These are phyloP conservation scores for Proteromonas lacertae DNA, from an alignment of 352 stramenopile species.

Conservation along the genomic window DNA sequence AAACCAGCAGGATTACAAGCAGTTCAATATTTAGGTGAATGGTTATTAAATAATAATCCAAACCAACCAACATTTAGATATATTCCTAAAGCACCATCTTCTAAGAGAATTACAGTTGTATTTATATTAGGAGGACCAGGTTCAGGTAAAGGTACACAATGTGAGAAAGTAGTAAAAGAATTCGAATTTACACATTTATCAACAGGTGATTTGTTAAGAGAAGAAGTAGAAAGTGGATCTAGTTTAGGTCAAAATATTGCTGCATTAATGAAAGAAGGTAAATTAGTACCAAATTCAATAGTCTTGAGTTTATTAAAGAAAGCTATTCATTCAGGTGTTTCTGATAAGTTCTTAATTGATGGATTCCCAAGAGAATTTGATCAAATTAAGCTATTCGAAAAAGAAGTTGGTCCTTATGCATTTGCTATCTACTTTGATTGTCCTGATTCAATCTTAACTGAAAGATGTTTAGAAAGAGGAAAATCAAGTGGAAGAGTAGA, in stretches of 20 bases:
- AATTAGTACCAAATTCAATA: constrained; percentile 31
- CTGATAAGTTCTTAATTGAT: constrained; percentile 80
- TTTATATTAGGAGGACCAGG: constrained; percentile 75
- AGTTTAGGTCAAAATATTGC: constrained; percentile 68
- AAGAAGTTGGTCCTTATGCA: constrained; percentile 18
- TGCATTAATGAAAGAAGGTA: constrained; percentile 63
- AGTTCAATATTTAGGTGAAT: constrained; percentile 1
- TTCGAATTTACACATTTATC: constrained; percentile 73
- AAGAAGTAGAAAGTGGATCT: constrained; percentile 45
- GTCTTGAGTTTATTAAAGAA: constrained; percentile 42
- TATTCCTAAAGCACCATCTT: too few species aligned
- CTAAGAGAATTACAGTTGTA: constrained; percentile 18
- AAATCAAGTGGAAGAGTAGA: constrained; percentile 75
- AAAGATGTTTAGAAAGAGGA: constrained; percentile 65
- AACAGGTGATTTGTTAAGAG: constrained; percentile 56
- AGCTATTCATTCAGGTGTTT: constrained; percentile 37
- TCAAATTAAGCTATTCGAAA: constrained; percentile 35
- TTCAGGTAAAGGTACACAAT: constrained; percentile 76
- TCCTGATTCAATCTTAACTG: constrained; percentile 54
- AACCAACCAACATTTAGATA: too few species aligned
- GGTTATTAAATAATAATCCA: constrained; percentile 2
- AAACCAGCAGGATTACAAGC: constrained; percentile 1
- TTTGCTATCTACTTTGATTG: constrained; percentile 60
- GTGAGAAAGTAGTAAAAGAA: constrained; percentile 35
- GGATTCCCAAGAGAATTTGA: constrained; percentile 87